Evolutionary conservation across 1,284 basidiomycete genomes (phyloP), one percentile per base, ranked within the genome.

Genomic region (Cryptococcus hybrid): DNA sequence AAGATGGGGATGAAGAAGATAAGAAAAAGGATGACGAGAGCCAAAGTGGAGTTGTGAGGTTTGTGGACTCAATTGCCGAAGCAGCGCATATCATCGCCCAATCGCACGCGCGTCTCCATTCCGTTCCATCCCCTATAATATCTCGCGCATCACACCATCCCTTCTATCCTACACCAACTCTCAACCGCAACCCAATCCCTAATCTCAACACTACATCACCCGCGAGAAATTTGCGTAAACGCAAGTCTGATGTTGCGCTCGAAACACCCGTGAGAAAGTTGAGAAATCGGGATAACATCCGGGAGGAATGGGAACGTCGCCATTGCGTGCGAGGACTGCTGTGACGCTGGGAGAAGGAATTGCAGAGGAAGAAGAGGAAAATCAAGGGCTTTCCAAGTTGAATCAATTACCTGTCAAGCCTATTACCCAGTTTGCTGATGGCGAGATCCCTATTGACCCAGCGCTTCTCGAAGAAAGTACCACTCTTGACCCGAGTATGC

Each of bases 121-220:
- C 53, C 1, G 18, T 12, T 15, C 46, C 46, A 15, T 12, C 46
- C 18, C 46, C 46, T 9, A 30, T 34, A 15, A 35, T 47, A 15
- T 12, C 12, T 47, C 18, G n/a, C 24, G 9, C 18, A 13, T 30
- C 46, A 7, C 13, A 24, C 8, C 6, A n/a, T 24, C 46, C 46
- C 13, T 30, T 24, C 34, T 5, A 24, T 15, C 38, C 8, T 36
- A 56, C 15, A 43, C 43, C 18, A 35, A 46, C 15, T 51, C 44
- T 18, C 48, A 60, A 73, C 59, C 71, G 72, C 59, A 58, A 63
- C 51, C 73, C 70, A 38, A 74, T 72, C 5, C 61, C 72, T 6
- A 67, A 65, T 11, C 66, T 74, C 12, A 69, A 74, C 12, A 68
- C 71, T 4, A 30, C 46, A 12, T 12, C 24, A 12, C 68, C 70